These are phyloP conservation scores for Hordeum marinum DNA, from an alignment of 176 grass and related monocot species.

Conservation along the genomic window DNA sequence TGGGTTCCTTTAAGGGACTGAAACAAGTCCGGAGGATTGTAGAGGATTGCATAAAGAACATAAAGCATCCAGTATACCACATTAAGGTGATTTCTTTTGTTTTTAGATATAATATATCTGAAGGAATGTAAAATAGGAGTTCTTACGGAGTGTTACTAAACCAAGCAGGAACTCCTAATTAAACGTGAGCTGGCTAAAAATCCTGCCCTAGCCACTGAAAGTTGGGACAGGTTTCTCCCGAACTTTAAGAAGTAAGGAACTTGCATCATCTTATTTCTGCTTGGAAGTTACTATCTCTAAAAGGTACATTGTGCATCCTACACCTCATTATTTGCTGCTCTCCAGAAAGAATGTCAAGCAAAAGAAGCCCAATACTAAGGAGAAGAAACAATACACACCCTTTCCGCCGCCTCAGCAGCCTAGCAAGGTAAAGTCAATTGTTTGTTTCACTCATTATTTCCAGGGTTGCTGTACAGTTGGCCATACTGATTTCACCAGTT, in stretches of 20 bases:
- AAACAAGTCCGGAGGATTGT: conserved; percentile 86
- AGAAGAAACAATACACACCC: conserved; percentile 97
- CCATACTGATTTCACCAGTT: not conserved
- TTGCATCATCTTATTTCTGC: conserved; percentile 14
- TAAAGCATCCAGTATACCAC: conserved; percentile 92
- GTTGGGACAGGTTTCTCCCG: conserved; percentile 92
- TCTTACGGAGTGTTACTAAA: conserved; percentile 22
- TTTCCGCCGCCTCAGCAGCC: conserved; percentile 91
- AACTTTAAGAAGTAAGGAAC: conserved; percentile 92
- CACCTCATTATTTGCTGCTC: conserved; percentile 8
- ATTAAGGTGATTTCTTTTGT: conserved; percentile 61
- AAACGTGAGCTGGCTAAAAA: conserved; percentile 95
- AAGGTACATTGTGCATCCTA: not conserved
- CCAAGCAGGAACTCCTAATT: conserved; percentile 72
- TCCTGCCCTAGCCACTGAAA: conserved; percentile 83
- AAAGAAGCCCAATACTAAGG: conserved; percentile 81
- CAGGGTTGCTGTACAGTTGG: not conserved
- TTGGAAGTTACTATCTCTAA: not conserved
- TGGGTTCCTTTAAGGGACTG: conserved; percentile 88
- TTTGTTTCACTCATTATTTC: not conserved
- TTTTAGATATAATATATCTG: not conserved
- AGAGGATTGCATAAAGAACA: conserved; percentile 89
- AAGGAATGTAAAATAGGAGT: not conserved
- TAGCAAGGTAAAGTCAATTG: conserved; percentile 65
- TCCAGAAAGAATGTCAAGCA: conserved; percentile 96